These are phyloP conservation scores for Vanrija sp. DNA, from an alignment of 1,284 basidiomycete species.

Conservation along the genomic window DNA sequence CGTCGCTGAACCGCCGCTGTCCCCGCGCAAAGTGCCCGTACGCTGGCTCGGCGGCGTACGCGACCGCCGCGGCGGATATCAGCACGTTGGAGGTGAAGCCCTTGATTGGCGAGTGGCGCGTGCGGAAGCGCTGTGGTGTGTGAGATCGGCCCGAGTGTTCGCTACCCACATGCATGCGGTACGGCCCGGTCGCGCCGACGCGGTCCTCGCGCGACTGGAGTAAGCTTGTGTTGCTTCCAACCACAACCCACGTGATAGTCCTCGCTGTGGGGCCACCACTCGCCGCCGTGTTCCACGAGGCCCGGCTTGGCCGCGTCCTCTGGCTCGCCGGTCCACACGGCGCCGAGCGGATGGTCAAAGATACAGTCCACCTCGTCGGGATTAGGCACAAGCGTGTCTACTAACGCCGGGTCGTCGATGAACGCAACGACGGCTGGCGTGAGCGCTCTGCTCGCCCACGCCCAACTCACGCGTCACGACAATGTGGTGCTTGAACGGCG, in stretches of 20 bases:
- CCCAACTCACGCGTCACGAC: conserved; percentile 43
- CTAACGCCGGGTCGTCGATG: conserved; percentile 57
- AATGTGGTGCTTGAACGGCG: conserved; percentile 46
- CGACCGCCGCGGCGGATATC: conserved; percentile 61
- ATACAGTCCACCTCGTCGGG: conserved; percentile 70
- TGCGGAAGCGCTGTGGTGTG: conserved; percentile 68
- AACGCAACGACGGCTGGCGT: conserved; percentile 66
- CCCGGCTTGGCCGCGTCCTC: conserved; percentile 43
- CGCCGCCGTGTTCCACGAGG: conserved; percentile 59
- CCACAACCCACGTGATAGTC: conserved; percentile 57
- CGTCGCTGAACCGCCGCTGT: conserved; percentile 42
- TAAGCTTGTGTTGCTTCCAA: conserved; percentile 34
- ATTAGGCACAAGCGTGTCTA: conserved; percentile 57
- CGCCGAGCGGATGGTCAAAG: conserved; percentile 69
- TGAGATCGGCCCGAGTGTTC: conserved; percentile 51
- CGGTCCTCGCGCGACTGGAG: conserved; percentile 36
- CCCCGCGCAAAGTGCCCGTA: conserved; percentile 57
- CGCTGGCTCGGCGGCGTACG: conserved; percentile 53
- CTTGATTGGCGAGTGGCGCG: conserved; percentile 69
- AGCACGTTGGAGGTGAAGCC: conserved; percentile 79
- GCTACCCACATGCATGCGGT: conserved; percentile 39
- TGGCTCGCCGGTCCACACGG: conserved; percentile 59
- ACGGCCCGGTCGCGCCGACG: conserved; percentile 57
- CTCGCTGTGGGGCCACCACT: conserved; percentile 71
- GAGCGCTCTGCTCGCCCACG: background rate